Percentiles rank a stretch among this genome's conserved stretches.
phyloP scores from a whole-genome alignment of 176 grass and related monocot genomes.

The Raddia guianensis region DNA sequence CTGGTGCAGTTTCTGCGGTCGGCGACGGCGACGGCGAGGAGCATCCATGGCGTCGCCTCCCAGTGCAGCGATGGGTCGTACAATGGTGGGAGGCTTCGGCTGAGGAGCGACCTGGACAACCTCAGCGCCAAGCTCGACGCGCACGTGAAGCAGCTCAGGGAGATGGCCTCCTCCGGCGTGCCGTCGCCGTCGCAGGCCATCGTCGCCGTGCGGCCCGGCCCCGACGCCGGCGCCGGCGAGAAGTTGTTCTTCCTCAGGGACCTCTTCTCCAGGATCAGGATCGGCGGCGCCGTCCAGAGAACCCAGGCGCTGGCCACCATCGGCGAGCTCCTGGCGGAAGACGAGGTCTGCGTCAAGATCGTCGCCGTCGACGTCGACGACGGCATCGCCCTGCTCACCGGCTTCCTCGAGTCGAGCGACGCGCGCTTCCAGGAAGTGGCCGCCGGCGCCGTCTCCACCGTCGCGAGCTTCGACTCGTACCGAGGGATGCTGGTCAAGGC shows the following conservation, averaged over 20 bases:
- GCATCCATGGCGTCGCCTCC: slow-evolving; percentile 39
- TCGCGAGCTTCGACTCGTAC: slow-evolving; percentile 53
- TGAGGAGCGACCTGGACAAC: slow-evolving; percentile 72
- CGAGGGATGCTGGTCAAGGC: slow-evolving; percentile 64
- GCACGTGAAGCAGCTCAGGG: slow-evolving; percentile 57
- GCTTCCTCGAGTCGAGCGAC: slow-evolving; percentile 63
- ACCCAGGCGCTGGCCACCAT: slow-evolving; percentile 59
- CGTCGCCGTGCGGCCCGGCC: slow-evolving; percentile 52
- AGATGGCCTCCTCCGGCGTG: slow-evolving; percentile 41
- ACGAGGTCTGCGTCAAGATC: slow-evolving; percentile 58
- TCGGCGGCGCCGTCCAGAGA: slow-evolving; percentile 51
- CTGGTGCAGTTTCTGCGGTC: slow-evolving; percentile 43
- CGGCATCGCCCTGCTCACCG: slow-evolving; percentile 60
- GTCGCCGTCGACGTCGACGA: slow-evolving; percentile 60
- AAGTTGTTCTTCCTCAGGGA: slow-evolving; percentile 81
- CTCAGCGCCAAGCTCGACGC: slow-evolving; percentile 63
- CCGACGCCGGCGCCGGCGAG: slow-evolving; percentile 54
- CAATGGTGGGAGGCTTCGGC: slow-evolving; percentile 68
- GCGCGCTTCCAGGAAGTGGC: slow-evolving; percentile 60
- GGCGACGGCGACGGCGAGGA: slow-evolving; percentile 46
- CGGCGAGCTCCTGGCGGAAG: slow-evolving; percentile 66
- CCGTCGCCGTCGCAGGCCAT: slow-evolving; percentile 56
- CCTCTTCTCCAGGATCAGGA: slow-evolving; percentile 75
- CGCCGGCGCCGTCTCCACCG: slow-evolving; percentile 49
- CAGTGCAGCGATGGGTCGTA: slow-evolving; percentile 66